Conservation (phyloP, 2,329 filamentous ascomycete species). For the Laburnicola sp. region DNA sequence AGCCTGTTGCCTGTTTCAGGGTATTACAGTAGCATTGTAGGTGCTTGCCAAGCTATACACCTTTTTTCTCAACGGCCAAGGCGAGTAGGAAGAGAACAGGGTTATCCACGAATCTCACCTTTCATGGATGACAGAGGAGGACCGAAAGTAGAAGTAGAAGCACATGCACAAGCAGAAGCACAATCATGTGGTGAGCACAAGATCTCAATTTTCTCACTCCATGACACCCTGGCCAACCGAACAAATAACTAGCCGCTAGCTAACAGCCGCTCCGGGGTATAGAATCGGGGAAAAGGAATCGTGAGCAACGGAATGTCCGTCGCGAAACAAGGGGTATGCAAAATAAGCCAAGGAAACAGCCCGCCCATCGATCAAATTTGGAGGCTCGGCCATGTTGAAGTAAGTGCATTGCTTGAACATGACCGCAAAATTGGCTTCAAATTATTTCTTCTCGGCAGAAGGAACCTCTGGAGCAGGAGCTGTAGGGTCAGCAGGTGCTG, state of each 20-base stretch:
- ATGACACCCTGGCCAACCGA: not conserved
- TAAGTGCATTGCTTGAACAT: not conserved
- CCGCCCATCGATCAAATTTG: not conserved
- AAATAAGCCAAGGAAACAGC: not conserved
- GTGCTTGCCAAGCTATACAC: too few relatives aligned
- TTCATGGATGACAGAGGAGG: too few relatives aligned
- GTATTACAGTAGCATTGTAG: too few relatives aligned
- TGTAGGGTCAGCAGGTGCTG: conserved; percentile 12
- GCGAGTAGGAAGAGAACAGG: too few relatives aligned
- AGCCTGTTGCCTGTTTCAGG: too few relatives aligned
- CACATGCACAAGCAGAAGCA: too few relatives aligned
- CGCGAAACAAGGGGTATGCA: conserved; percentile 1
- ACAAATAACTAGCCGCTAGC: conserved; percentile 3
- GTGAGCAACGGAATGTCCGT: not conserved
- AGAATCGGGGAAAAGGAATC: not conserved
- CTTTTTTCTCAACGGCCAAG: too few relatives aligned
- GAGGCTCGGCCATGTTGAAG: too few relatives aligned
- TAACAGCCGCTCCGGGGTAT: conserved; percentile 7
- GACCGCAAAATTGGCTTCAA: not conserved
- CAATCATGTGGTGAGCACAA: too few relatives aligned
- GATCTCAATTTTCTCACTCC: conserved; percentile 9
- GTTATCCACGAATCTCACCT: too few relatives aligned
- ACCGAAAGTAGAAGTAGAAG: too few relatives aligned
- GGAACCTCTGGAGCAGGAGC: conserved; percentile 18
- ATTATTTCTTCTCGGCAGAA: conserved; percentile 26